These are phyloP conservation scores for Quercus parvula DNA, from an alignment of 306 rosid species.

Conservation along the genomic window DNA sequence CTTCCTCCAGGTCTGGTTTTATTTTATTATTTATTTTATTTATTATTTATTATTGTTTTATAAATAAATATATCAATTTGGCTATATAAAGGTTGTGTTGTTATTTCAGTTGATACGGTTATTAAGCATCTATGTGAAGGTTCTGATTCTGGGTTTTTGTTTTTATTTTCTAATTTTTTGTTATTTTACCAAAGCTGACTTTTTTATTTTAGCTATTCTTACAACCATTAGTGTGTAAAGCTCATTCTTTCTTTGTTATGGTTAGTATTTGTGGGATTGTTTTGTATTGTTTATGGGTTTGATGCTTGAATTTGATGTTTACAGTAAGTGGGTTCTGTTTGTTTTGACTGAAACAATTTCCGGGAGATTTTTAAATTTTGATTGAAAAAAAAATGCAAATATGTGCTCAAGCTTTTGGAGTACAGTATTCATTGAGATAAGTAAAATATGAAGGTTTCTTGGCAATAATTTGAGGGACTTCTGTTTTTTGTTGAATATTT, in stretches of 20 bases:
- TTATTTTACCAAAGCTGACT: too few relatives aligned
- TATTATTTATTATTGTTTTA: too few relatives aligned
- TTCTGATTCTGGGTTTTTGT: not conserved
- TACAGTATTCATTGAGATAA: not conserved
- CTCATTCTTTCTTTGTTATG: too few relatives aligned
- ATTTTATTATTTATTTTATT: not conserved
- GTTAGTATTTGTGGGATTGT: too few relatives aligned
- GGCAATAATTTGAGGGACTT: not conserved
- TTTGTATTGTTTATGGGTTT: too few relatives aligned
- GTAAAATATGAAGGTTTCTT: not conserved
- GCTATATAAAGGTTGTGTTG: not conserved
- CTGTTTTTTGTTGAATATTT: not conserved
- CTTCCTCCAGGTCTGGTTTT: slow-evolving; percentile 38
- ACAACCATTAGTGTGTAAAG: too few relatives aligned
- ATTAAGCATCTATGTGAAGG: not conserved
- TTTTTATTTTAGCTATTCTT: too few relatives aligned
- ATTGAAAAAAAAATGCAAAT: not conserved
- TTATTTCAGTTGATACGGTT: not conserved
- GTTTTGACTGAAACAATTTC: not conserved
- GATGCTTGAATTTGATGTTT: too few relatives aligned
- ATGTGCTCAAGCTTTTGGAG: not conserved
- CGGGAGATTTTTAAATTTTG: not conserved
- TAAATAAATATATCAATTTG: too few relatives aligned
- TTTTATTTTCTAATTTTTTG: not conserved
- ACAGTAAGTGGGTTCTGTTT: not conserved